These are phyloP conservation scores for Aureobasidium sp. DNA, from an alignment of 2,329 filamentous ascomycete species.

Conservation along the genomic window DNA sequence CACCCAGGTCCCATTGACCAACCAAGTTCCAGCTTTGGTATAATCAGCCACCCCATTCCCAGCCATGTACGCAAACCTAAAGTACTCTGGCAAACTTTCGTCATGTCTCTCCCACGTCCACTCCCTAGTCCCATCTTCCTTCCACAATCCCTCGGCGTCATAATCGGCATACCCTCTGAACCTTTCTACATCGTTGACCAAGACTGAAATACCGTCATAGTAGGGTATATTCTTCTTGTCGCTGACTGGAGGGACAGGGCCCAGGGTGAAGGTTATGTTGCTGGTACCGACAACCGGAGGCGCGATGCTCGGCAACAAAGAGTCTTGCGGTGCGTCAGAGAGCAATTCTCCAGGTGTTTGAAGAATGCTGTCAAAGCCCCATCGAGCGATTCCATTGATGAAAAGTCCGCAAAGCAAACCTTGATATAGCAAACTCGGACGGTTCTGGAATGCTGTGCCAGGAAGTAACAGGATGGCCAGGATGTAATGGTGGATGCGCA, in stretches of 20 bases:
- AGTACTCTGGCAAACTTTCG: conserved; percentile 56
- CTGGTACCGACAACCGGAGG: conserved; percentile 40
- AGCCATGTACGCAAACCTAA: conserved; percentile 67
- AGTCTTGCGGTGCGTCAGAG: conserved; percentile 47
- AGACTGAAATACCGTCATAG: conserved; percentile 69
- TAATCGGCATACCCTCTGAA: conserved; percentile 54
- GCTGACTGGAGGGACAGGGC: conserved; percentile 26
- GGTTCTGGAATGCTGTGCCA: conserved; percentile 81
- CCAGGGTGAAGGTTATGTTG: conserved; percentile 61
- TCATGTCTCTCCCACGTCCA: conserved; percentile 32
- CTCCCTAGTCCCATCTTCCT: conserved; percentile 28
- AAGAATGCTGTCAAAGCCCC: conserved; percentile 86
- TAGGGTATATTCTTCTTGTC: conserved; percentile 32
- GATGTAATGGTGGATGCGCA: conserved; percentile 94
- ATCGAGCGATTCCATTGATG: conserved; percentile 86
- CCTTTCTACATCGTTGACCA: conserved; percentile 81
- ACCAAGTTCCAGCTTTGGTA: conserved; percentile 68
- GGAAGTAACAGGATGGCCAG: conserved; percentile 79
- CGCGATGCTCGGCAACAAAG: conserved; percentile 48
- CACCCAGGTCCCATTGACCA: conserved; percentile 55
- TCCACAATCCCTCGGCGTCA: conserved; percentile 46
- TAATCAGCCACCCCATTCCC: conserved; percentile 62
- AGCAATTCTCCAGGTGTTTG: conserved; percentile 71
- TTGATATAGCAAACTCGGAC: conserved; percentile 78
- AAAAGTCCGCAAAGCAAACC: conserved; percentile 85